Evolutionary conservation across 768 basidiomycete species (phyloP).

Genomic region (Macrolepiota albuminosa): DNA sequence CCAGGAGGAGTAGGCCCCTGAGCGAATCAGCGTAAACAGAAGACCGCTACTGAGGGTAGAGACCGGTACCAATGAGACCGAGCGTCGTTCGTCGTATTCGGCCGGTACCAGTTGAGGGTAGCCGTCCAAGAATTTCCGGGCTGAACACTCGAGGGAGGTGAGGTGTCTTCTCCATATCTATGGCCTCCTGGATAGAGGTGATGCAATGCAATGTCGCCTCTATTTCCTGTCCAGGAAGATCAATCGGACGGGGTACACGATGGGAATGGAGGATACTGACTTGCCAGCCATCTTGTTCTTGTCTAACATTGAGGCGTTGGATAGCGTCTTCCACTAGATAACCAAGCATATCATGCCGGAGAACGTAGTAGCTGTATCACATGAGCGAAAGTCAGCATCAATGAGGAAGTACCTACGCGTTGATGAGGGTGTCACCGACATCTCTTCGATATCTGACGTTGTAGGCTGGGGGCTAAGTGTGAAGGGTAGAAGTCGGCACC

Average conservation of each 20-base stretch:
- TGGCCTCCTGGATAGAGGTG: constrained; percentile 83
- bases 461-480: not conserved
- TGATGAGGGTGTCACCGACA: constrained; percentile 83
- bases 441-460: constrained; percentile 70
- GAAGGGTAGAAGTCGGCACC: not conserved
- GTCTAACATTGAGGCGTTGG: constrained; percentile 42
- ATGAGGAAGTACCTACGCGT: constrained; percentile 55
- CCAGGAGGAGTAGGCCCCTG: constrained; percentile 78
- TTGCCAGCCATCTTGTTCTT: constrained; percentile 65
- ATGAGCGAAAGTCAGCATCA: not conserved
- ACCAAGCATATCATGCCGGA: constrained; percentile 78
- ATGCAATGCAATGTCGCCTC: constrained; percentile 87
- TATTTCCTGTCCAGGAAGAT: constrained; percentile 49
- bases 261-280: constrained; percentile 31
- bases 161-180: constrained; percentile 48
- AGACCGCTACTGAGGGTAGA: not conserved
- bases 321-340: constrained; percentile 62
- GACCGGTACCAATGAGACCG: constrained; percentile 62
- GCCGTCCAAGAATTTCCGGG: constrained; percentile 59
- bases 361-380: constrained; percentile 67
- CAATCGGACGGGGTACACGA: not conserved
- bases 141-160: constrained; percentile 66
- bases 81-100: constrained; percentile 73
- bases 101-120: constrained; percentile 61
- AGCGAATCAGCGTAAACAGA: not conserved